These are phyloP conservation scores for Monosporascus sp. DNA, from an alignment of 2,329 filamentous ascomycete species.

Conservation along the genomic window DNA sequence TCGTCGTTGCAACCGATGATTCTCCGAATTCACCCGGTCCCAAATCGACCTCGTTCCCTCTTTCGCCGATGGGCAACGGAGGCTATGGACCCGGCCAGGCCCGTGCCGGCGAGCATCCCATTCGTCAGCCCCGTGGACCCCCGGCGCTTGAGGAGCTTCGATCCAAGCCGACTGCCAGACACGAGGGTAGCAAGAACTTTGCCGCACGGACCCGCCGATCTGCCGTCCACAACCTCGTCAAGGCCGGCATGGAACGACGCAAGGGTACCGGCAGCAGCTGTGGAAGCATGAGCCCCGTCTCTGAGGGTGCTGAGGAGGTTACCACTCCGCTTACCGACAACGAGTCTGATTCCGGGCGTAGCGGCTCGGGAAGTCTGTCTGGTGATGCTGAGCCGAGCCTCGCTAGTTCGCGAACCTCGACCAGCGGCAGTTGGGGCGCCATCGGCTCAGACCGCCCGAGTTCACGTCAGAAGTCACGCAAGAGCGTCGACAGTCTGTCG, in stretches of 20 bases:
- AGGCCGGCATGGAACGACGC: constrained; percentile 83
- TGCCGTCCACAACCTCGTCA: constrained; percentile 86
- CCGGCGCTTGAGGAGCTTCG: constrained; percentile 87
- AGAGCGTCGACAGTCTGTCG: constrained; percentile 60
- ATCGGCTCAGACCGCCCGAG: constrained; percentile 83
- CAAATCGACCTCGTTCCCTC: constrained; percentile 74
- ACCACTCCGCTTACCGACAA: constrained; percentile 70
- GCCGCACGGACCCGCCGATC: constrained; percentile 85
- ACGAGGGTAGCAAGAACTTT: constrained; percentile 98
- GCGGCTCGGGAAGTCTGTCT: constrained; percentile 74
- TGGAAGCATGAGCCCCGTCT: constrained; percentile 84
- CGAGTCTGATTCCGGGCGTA: constrained; percentile 65
- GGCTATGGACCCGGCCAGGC: constrained; percentile 89
- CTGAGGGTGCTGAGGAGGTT: constrained; percentile 65
- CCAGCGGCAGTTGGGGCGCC: constrained; percentile 68
- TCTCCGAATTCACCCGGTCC: constrained; percentile 59
- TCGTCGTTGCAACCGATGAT: constrained; percentile 40
- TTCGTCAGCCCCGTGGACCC: constrained; percentile 88
- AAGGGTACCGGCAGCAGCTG: constrained; percentile 64
- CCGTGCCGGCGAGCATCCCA: constrained; percentile 88
- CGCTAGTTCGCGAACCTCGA: constrained; percentile 70
- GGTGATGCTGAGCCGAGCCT: constrained; percentile 65
- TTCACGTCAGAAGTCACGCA: constrained; percentile 60
- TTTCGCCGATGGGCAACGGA: constrained; percentile 68
- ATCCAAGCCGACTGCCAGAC: constrained; percentile 82